phyloP scores from a whole-genome alignment of 805 yeast species.

The Nadsonia fulvescens region DNA sequence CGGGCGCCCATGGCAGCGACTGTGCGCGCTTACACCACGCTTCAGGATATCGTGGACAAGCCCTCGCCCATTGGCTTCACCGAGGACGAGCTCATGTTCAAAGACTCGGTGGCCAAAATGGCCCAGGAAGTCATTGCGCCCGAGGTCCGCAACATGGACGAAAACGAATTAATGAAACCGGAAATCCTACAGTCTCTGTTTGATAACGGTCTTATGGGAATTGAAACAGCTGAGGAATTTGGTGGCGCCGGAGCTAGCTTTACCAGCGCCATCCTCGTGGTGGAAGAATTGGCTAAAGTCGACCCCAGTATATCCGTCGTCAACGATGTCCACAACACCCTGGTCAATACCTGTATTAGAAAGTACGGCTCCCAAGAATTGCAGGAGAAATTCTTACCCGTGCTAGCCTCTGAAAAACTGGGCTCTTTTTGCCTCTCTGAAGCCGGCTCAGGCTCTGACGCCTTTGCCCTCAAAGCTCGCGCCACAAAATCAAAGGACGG shows the following conservation, averaged over 20 bases:
- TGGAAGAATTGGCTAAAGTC: conserved; percentile 27
- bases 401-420: conserved; percentile 18
- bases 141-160: conserved; percentile 22
- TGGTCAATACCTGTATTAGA: conserved; percentile 24
- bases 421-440: conserved; percentile 26
- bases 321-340: conserved; percentile 29
- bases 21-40: conserved; percentile 5
- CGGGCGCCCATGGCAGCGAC: conserved; percentile 4
- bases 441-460: conserved; percentile 25
- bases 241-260: conserved; percentile 29
- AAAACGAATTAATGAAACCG: conserved; percentile 19
- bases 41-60: too few species aligned
- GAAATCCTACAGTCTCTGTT: conserved; percentile 18
- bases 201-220: conserved; percentile 27
- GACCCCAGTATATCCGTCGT: conserved; percentile 25
- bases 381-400: conserved; percentile 23
- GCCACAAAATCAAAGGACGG: conserved; percentile 23
- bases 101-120: conserved; percentile 23
- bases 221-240: conserved; percentile 27
- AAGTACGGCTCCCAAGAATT: conserved; percentile 21
- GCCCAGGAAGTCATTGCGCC: conserved; percentile 24
- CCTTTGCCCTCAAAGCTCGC: conserved; percentile 24
- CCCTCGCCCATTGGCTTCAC: conserved; percentile 13
- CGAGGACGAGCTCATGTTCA: conserved; percentile 25
- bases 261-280: conserved; percentile 26